These are phyloP conservation scores for Ascochyta clinopodiicola DNA, from an alignment of 2,329 filamentous ascomycete species.

Conservation along the genomic window DNA sequence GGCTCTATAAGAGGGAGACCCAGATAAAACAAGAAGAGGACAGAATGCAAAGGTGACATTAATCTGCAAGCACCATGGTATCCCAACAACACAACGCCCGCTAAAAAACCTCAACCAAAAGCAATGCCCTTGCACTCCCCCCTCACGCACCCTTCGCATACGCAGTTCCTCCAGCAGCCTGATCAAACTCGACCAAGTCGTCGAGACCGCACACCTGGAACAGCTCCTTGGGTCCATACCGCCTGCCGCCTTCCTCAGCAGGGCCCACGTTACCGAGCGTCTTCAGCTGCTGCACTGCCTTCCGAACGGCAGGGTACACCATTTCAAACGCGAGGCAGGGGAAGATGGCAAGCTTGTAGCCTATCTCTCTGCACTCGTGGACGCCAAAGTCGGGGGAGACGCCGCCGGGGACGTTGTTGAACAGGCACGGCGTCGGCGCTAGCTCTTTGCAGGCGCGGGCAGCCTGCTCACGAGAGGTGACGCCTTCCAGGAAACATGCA, in stretches of 20 bases:
- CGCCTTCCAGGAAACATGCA: conserved; percentile 66
- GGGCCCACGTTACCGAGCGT: conserved; percentile 33
- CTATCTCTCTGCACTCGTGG: conserved; percentile 61
- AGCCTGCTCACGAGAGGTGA: conserved; percentile 60
- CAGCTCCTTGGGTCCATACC: conserved; percentile 56
- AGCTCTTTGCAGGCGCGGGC: conserved; percentile 55
- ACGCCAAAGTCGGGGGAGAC: conserved; percentile 61
- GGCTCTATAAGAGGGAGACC: too few relatives aligned
- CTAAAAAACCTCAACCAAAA: neutral
- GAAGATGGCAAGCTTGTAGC: conserved; percentile 66
- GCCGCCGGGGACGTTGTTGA: conserved; percentile 66
- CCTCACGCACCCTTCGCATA: conserved; percentile 23
- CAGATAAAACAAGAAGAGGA: neutral
- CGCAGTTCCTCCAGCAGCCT: conserved; percentile 51
- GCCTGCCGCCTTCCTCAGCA: conserved; percentile 51
- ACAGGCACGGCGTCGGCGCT: conserved; percentile 58
- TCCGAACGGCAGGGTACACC: conserved; percentile 43
- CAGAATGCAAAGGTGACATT: neutral
- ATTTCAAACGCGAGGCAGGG: conserved; percentile 48
- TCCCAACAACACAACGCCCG: conserved; percentile 10
- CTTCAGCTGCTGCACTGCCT: conserved; percentile 38
- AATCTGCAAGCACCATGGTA: conserved; percentile 10
- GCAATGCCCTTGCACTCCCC: neutral
- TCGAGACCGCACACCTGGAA: conserved; percentile 62
- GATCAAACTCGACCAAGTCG: conserved; percentile 59